Evolutionary conservation across 257 asterid species (phyloP).

Genomic region (Gentiana dahurica): DNA sequence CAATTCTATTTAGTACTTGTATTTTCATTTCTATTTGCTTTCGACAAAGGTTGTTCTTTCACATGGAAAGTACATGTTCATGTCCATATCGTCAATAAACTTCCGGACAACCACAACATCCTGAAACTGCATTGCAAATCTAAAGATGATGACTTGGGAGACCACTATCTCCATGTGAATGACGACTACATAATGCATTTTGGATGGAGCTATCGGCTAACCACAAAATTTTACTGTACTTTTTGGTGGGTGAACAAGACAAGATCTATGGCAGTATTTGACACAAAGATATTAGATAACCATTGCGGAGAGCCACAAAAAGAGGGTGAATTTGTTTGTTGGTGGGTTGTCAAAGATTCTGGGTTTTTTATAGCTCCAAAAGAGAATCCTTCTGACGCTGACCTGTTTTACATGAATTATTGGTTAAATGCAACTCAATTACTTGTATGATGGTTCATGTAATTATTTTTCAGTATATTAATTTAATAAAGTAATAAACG

Average conservation of each 20-base stretch:
- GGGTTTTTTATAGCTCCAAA: background rate
- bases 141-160: background rate
- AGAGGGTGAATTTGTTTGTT: background rate
- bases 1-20: no score
- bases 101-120: background rate
- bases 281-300: no score
- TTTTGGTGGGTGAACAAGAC: background rate
- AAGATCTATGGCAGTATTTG: no score
- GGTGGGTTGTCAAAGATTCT: background rate
- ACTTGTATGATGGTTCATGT: no score
- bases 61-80: no score
- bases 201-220: background rate
- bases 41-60: no score
- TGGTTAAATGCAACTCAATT: background rate
- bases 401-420: background rate
- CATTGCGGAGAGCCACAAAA: background rate
- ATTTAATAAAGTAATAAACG: no score
- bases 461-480: no score
- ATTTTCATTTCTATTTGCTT: no score
- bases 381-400: background rate
- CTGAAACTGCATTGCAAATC: background rate
- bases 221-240: background rate
- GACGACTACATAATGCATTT: background rate
- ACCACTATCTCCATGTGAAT: background rate
- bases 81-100: background rate